Conservation (phyloP, 371 early-diverging fungal genomes). For the Rhizopus delemar region DNA sequence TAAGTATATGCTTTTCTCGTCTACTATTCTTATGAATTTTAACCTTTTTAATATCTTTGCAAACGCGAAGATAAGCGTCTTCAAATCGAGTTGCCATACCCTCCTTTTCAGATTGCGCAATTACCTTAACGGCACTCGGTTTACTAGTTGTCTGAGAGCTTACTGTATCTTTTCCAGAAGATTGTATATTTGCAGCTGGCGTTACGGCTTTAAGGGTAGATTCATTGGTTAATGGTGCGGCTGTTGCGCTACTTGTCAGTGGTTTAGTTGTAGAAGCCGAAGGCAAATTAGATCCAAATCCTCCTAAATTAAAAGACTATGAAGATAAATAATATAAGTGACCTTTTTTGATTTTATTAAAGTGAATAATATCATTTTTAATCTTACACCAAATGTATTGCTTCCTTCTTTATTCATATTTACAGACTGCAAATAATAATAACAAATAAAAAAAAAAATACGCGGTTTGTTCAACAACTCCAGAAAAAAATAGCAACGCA, state of each 20-base stretch:
- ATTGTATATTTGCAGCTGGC: neutral
- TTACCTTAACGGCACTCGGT: neutral
- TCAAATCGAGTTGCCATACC: slow-evolving; percentile 6
- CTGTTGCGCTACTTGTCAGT: neutral
- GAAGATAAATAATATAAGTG: neutral
- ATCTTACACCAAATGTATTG: slow-evolving; percentile 1
- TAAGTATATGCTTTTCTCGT: neutral
- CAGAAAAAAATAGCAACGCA: neutral
- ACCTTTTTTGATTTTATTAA: neutral
- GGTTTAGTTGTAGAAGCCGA: neutral
- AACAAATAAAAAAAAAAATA: slow-evolving; percentile 13
- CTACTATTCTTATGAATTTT: neutral
- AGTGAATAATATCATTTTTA: neutral
- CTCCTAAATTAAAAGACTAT: slow-evolving; percentile 39
- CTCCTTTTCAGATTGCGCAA: neutral
- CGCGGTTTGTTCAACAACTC: neutral
- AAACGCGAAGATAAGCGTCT: neutral
- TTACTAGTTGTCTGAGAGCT: neutral
- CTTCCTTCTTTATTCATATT: neutral
- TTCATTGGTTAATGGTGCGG: neutral
- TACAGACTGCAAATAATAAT: neutral
- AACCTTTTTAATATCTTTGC: neutral
- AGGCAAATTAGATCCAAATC: slow-evolving; percentile 9
- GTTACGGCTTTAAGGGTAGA: neutral
- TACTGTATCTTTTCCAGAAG: neutral